Percentiles rank a stretch among this genome's conserved stretches.
Evolutionary conservation across 139 green algal genomes (phyloP).

Genomic region (Chlamydomonas sp.): DNA sequence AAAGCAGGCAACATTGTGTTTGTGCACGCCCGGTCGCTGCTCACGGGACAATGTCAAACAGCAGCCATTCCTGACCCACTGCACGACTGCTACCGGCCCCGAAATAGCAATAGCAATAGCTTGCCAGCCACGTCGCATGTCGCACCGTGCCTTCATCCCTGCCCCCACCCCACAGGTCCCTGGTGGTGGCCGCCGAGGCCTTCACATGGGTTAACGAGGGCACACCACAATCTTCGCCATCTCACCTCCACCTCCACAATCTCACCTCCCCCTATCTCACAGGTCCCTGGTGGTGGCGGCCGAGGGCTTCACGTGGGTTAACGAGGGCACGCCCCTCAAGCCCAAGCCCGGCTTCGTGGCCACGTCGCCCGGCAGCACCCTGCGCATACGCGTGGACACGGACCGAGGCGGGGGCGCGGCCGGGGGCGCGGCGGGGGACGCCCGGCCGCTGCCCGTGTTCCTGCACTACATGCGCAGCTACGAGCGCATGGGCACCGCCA

Average conservation of each 20-base stretch:
- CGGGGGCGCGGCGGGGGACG: not conserved
- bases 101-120: too few relatives aligned
- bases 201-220: not conserved
- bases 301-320: constrained; percentile 27
- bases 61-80: too few relatives aligned
- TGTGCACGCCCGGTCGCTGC: too few relatives aligned
- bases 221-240: not conserved
- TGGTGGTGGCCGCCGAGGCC: not conserved
- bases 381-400: not conserved
- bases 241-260: not conserved
- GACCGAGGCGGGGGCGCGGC: not conserved
- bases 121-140: too few relatives aligned
- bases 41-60: too few relatives aligned
- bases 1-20: too few relatives aligned
- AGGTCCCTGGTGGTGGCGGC: not conserved
- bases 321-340: constrained; percentile 37
- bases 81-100: too few relatives aligned
- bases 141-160: too few relatives aligned
- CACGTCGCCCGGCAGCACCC: not conserved
- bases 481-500: constrained; percentile 13
- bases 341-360: constrained; percentile 39
- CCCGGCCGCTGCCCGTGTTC: not conserved
- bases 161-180: not conserved
- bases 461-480: constrained; percentile 25
- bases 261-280: not conserved